Evolutionary conservation across 2,329 filamentous ascomycete species (phyloP), one percentile per base, ranked within the genome.

Genomic region (Ceratocystis cubensis): DNA sequence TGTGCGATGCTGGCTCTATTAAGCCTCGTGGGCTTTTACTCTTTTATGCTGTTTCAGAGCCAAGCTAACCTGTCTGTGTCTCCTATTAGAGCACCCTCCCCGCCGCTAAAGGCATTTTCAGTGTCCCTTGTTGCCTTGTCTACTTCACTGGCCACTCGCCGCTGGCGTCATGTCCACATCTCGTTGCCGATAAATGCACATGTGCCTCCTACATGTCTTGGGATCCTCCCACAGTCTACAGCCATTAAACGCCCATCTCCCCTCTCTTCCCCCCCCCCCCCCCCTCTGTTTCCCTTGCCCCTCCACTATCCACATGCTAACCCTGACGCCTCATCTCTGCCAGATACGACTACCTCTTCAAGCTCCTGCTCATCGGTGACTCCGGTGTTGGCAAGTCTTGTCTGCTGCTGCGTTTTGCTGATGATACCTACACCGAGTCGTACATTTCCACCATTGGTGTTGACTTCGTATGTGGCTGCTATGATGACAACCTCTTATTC

Each of bases 291-390:
- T 48, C 45, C 45, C 46, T 10, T 22, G 17, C 8, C 46, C 28
- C 50, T 25, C 50, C 50, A 15, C 50, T 25, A 30, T 25, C 22
- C 50, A 25, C 66, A 20, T 5, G 50, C 50, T 56, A 56, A 56
- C 50, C 63, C 65, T 25, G 22, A 56, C 50, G 20, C 10, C 22
- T 13, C 22, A 22, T 63, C 73, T 41, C 37, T 41, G 37, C 37
- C 75, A 97, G 94, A 94, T 99, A 99, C 89, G 94, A 99, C 78
- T 99, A 99, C 79, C 91, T 99, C 75, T 99, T 99, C 87, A 99
- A 99, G 87, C 91, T 99, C 72, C 90, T 99, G 79, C 93, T 99
- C 82, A 99, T 99, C 86, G 94, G 94, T 80, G 94, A 99, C 79
- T 99, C 94, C 78, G 94, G 94, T 86, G 94, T 99, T 75, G 94